Percentiles rank a stretch among this genome's conserved stretches.
Evolutionary conservation across 345 rosid species (phyloP).

Genomic region (Tarenaya hassleriana): DNA sequence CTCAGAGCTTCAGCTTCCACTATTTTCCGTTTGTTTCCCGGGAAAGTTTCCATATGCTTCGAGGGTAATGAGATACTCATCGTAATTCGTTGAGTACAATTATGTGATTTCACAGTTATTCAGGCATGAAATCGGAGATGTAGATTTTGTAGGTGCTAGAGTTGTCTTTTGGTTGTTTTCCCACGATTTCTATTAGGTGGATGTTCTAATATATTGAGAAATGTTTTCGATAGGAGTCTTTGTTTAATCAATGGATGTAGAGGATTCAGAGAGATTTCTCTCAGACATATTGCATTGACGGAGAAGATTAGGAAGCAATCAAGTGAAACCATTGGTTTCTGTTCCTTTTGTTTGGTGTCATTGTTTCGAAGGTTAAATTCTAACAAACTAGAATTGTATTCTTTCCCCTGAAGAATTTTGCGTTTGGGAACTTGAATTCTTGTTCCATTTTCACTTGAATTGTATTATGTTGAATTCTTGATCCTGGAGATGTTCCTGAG

Average conservation of each 20-base stretch:
- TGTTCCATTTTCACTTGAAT: neutral
- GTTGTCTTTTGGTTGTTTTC: neutral
- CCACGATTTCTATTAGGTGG: neutral
- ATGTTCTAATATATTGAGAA: too few relatives aligned
- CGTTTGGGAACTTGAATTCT: neutral
- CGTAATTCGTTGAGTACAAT: too few relatives aligned
- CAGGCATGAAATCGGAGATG: neutral
- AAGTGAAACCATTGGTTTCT: too few relatives aligned
- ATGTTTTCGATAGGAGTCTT: too few relatives aligned
- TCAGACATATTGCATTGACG: too few relatives aligned
- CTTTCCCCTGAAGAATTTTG: neutral
- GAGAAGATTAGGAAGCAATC: too few relatives aligned
- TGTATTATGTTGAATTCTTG: conserved; percentile 31
- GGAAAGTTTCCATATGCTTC: neutral
- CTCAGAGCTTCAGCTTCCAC: neutral
- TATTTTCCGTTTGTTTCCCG: conserved; percentile 3
- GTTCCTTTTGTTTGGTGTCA: too few relatives aligned
- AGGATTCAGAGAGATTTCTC: neutral
- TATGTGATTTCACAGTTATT: too few relatives aligned
- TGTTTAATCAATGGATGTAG: neutral
- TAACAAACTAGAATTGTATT: too few relatives aligned
- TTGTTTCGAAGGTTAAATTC: too few relatives aligned
- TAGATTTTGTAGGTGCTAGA: neutral
- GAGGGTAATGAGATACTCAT: conserved; percentile 1
- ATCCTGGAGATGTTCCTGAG: conserved; percentile 34